Evolutionary conservation across 2,329 filamentous ascomycete species (phyloP).

Genomic region (Pseudovirgaria hyperparasitica): DNA sequence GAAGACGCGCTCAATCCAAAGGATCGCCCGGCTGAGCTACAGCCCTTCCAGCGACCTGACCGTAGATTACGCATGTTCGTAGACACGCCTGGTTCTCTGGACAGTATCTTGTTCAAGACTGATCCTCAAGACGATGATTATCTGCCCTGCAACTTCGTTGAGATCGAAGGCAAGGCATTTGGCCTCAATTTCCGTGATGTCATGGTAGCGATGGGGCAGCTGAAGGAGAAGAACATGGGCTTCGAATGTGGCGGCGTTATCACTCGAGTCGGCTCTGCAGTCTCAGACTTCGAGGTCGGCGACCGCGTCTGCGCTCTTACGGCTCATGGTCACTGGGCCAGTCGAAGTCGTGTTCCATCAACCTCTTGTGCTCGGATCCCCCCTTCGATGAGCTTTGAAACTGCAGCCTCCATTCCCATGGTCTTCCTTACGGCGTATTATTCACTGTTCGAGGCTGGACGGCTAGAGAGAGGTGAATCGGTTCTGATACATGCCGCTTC

Average conservation of each 20-base stretch:
- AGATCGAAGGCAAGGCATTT: constrained; percentile 20
- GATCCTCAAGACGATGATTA: too few species aligned
- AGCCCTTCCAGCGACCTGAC: too few species aligned
- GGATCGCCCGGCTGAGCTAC: too few species aligned
- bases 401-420: constrained; percentile 5
- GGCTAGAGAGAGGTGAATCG: constrained; percentile 18
- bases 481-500: constrained; percentile 18
- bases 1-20: too few species aligned
- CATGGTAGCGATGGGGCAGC: constrained; percentile 14
- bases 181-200: constrained; percentile 12
- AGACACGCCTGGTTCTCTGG: too few species aligned
- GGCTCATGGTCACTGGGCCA: constrained; percentile 6
- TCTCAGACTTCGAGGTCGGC: constrained; percentile 1
- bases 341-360: background rate
- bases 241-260: constrained; percentile 11
- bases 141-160: constrained; percentile 15
- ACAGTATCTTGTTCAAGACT: too few species aligned
- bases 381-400: constrained; percentile 3
- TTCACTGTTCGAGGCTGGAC: constrained; percentile 16
- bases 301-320: constrained; percentile 4
- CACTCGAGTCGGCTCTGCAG: constrained; percentile 5
- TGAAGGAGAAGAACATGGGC: constrained; percentile 7
- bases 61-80: too few species aligned
- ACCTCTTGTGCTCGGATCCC: background rate
- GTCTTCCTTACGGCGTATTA: constrained; percentile 10